Evolutionary conservation across 2,329 filamentous ascomycete species (phyloP).

Genomic region (Orbilia javanica): DNA sequence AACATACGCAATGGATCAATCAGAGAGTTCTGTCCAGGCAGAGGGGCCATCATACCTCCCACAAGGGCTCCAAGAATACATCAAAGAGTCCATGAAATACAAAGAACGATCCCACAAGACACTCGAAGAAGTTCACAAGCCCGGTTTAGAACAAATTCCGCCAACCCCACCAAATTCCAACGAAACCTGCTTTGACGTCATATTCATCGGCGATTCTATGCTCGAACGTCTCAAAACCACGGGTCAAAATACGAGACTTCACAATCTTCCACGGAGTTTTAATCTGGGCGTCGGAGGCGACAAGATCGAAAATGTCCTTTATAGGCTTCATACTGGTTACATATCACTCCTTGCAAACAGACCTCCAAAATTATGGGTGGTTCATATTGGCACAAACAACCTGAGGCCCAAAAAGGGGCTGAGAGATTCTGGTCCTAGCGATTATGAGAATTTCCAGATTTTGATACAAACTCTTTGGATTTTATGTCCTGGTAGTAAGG

Average conservation of each 20-base stretch:
- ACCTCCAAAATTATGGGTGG: constrained; percentile 58
- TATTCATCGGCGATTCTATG: constrained; percentile 61
- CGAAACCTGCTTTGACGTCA: constrained; percentile 10
- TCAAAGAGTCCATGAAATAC: constrained; percentile 30
- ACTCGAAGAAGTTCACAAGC: constrained; percentile 27
- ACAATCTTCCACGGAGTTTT: constrained; percentile 59
- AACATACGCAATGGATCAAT: constrained; percentile 5
- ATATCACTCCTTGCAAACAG: background rate
- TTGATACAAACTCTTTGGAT: constrained; percentile 13
- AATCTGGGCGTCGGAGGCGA: constrained; percentile 62
- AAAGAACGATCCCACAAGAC: constrained; percentile 42
- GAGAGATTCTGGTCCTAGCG: background rate
- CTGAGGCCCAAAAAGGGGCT: constrained; percentile 58
- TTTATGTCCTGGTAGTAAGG: constrained; percentile 26
- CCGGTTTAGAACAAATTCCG: constrained; percentile 5
- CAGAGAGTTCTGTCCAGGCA: background rate
- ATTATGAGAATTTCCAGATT: constrained; percentile 14
- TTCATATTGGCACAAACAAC: constrained; percentile 61
- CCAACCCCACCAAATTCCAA: background rate
- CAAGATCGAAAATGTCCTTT: constrained; percentile 61
- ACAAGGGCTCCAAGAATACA: constrained; percentile 3
- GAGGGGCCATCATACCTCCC: constrained; percentile 4
- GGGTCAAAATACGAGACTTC: constrained; percentile 44
- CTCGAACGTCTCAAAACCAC: constrained; percentile 61
- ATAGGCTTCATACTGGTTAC: constrained; percentile 56